phyloP scores from a whole-genome alignment of 805 yeast species.

The Lachancea waltii region DNA sequence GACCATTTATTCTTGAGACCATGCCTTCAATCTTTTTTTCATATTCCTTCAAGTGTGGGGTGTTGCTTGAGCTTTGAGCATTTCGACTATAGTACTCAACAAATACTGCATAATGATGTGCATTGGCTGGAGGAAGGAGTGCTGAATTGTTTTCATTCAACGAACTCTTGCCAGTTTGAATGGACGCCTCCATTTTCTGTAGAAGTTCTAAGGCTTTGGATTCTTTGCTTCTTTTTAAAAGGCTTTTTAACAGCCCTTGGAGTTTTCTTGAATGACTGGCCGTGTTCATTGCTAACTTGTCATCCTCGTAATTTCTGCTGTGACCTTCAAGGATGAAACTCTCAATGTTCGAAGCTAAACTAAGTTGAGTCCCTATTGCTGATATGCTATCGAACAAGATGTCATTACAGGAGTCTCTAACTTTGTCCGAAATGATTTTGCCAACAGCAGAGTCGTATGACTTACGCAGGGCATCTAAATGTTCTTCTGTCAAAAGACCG shows the following conservation, averaged over 20 bases:
- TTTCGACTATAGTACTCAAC: slow-evolving; percentile 29
- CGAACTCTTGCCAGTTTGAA: no score
- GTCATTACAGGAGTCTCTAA: slow-evolving; percentile 16
- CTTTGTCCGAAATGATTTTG: slow-evolving; percentile 16
- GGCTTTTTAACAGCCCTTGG: slow-evolving; percentile 22
- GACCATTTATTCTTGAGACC: slow-evolving; percentile 28
- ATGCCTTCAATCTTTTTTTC: slow-evolving; percentile 26
- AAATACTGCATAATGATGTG: slow-evolving; percentile 39
- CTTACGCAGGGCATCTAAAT: slow-evolving; percentile 10
- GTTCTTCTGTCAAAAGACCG: slow-evolving; percentile 9
- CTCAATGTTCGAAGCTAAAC: slow-evolving; percentile 16
- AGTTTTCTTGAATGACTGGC: slow-evolving; percentile 20
- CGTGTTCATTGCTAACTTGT: no score
- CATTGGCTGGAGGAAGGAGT: slow-evolving; percentile 27
- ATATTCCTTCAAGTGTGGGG: not conserved
- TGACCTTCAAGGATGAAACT: no score
- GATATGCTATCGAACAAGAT: slow-evolving; percentile 16
- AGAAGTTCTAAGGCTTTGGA: slow-evolving; percentile 32
- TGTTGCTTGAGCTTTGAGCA: not conserved
- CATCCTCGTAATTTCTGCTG: no score
- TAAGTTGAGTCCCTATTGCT: slow-evolving; percentile 14
- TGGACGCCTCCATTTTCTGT: slow-evolving; percentile 31
- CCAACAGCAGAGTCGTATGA: slow-evolving; percentile 15
- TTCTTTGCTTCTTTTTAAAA: slow-evolving; percentile 21
- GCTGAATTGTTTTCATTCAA: no score